Evolutionary conservation across 1,139 yeast species (phyloP).

Genomic region (Zygotorulaspora mrakii): DNA sequence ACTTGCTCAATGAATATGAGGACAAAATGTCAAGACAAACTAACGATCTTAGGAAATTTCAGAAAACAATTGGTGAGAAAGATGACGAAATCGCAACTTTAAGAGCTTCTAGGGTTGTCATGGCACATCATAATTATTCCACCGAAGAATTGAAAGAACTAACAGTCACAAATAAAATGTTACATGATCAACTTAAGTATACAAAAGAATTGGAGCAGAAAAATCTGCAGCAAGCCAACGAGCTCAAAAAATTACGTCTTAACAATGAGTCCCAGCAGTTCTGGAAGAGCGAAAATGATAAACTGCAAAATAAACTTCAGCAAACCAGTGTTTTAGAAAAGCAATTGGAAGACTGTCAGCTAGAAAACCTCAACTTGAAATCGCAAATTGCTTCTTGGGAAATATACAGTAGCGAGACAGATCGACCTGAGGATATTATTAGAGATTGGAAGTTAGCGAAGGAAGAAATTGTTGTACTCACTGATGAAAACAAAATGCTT

Average conservation of each 20-base stretch:
- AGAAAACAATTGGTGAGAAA: conserved; percentile 23
- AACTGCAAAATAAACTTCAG: conserved; percentile 43
- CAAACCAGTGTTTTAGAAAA: conserved; percentile 46
- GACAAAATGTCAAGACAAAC: conserved; percentile 24
- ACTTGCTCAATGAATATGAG: conserved; percentile 24
- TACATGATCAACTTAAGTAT: conserved; percentile 55
- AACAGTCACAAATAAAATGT: conserved; percentile 46
- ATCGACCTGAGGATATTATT: conserved; percentile 38
- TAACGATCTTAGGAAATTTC: conserved; percentile 21
- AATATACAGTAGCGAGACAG: conserved; percentile 30
- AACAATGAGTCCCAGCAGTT: conserved; percentile 47
- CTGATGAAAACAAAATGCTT: conserved; percentile 39
- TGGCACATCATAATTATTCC: conserved; percentile 26
- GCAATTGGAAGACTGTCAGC: conserved; percentile 48
- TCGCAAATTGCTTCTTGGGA: conserved; percentile 35
- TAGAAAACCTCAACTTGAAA: conserved; percentile 49
- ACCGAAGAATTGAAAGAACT: conserved; percentile 31
- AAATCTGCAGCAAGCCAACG: conserved; percentile 47
- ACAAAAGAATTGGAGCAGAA: conserved; percentile 54
- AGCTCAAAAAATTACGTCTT: conserved; percentile 42
- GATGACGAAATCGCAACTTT: conserved; percentile 29
- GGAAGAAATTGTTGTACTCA: conserved; percentile 41
- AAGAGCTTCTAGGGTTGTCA: conserved; percentile 22
- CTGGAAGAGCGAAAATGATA: conserved; percentile 48
- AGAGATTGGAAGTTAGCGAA: conserved; percentile 39